These are phyloP conservation scores for Quercus engelmannii DNA, from an alignment of 306 rosid species.

Conservation along the genomic window DNA sequence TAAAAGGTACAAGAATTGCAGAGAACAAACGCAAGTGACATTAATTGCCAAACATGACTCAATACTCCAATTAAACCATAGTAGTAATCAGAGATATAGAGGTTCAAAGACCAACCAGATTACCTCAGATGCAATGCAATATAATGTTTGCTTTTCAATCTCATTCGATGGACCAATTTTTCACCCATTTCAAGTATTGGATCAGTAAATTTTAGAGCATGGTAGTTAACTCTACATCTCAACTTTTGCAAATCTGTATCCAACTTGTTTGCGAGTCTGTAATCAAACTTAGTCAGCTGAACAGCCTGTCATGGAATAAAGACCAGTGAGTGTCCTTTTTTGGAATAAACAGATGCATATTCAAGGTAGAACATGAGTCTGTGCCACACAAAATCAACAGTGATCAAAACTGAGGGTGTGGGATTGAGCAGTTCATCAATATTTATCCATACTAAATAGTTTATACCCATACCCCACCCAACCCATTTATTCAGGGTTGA, in stretches of 20 bases:
- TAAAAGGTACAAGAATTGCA: background rate
- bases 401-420: background rate
- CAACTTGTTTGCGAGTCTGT: slow-evolving; percentile 95
- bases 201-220: slow-evolving; percentile 76
- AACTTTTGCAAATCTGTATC: slow-evolving; percentile 81
- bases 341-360: slow-evolving; percentile 12
- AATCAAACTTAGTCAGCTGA: slow-evolving; percentile 92
- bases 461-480: too few species aligned
- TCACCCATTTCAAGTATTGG: slow-evolving; percentile 75
- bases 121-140: slow-evolving; percentile 94
- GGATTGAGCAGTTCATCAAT: too few species aligned
- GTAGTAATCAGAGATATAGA: slow-evolving; percentile 7
- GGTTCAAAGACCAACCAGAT: slow-evolving; percentile 19
- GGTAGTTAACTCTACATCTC: slow-evolving; percentile 97
- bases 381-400: background rate
- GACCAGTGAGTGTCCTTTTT: slow-evolving; percentile 25
- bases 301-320: slow-evolving; percentile 69
- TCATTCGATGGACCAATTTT: slow-evolving; percentile 71
- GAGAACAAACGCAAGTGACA: background rate
- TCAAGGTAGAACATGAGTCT: background rate
- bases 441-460: too few species aligned
- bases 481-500: too few species aligned
- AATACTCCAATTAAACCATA: slow-evolving; percentile 1
- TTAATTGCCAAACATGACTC: background rate
- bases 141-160: slow-evolving; percentile 76